A percentile compares a stretch with the other conserved stretches of the same genome.
Conservation (phyloP, 2,329 filamentous ascomycete genomes). For the Colletotrichum cuscutae region DNA sequence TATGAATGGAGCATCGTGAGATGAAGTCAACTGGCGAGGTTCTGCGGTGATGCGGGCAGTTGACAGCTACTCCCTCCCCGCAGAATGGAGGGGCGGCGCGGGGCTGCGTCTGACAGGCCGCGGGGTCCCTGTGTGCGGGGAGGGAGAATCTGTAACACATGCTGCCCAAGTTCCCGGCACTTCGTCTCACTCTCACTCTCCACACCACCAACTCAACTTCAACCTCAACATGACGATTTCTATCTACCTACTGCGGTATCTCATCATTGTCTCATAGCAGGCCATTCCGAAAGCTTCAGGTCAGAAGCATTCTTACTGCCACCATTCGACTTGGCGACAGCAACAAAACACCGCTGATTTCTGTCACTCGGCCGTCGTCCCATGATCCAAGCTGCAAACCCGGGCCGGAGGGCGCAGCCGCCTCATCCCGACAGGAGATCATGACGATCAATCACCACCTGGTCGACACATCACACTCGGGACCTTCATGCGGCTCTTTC, state of each 20-base stretch:
- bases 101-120: background rate
- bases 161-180: background rate
- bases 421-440: background rate
- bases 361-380: too few species aligned
- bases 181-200: background rate
- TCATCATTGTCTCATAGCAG: background rate
- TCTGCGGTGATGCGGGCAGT: background rate
- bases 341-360: too few species aligned
- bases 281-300: background rate
- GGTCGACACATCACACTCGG: background rate
- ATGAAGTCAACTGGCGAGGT: background rate
- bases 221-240: background rate
- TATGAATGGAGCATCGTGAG: background rate
- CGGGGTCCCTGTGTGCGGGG: constrained; percentile 5
- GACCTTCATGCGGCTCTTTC: background rate
- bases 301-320: too few species aligned
- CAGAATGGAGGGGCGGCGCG: background rate
- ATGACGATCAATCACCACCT: background rate
- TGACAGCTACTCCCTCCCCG: background rate
- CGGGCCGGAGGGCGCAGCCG: background rate
- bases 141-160: background rate
- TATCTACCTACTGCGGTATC: background rate
- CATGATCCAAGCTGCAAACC: background rate
- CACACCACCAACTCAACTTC: background rate
- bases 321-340: too few species aligned